Evolutionary conservation across 2,329 filamentous ascomycete species (phyloP).

Genomic region (Hymenoscyphus albidus): DNA sequence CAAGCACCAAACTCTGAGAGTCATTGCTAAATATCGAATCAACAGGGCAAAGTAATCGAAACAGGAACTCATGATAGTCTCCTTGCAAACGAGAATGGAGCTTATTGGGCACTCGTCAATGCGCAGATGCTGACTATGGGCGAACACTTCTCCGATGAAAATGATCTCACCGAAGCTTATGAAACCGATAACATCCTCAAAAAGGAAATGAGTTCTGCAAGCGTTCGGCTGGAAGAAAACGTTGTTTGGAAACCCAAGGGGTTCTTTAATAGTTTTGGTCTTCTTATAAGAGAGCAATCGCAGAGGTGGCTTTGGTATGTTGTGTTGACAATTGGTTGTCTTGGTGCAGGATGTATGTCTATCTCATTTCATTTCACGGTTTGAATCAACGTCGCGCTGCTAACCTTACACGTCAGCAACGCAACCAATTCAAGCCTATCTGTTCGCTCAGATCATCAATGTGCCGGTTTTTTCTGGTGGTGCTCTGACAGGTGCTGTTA

Average conservation of each 20-base stretch:
- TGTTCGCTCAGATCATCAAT: constrained; percentile 35
- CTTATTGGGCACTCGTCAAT: constrained; percentile 65
- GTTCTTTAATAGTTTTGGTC: constrained; percentile 49
- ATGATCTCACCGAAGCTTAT: constrained; percentile 23
- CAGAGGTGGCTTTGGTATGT: constrained; percentile 48
- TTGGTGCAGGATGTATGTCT: constrained; percentile 29
- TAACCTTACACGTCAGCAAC: constrained; percentile 25
- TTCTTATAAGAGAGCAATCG: constrained; percentile 54
- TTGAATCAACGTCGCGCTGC: constrained; percentile 1
- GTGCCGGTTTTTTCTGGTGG: constrained; percentile 27
- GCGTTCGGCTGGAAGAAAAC: constrained; percentile 22
- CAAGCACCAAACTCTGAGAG: neutral
- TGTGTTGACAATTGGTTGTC: constrained; percentile 44
- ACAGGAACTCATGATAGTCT: constrained; percentile 72
- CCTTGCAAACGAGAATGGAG: constrained; percentile 52
- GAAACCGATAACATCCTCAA: constrained; percentile 20
- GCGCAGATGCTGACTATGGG: constrained; percentile 45
- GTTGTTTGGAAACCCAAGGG: constrained; percentile 37
- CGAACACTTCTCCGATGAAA: constrained; percentile 26
- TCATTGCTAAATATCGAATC: constrained; percentile 35
- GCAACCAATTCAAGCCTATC: constrained; percentile 36
- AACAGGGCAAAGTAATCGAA: constrained; percentile 66
- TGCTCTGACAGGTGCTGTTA: constrained; percentile 30
- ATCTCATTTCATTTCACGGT: constrained; percentile 11
- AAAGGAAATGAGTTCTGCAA: constrained; percentile 23